Evolutionary conservation across 108 stramenopile species (phyloP), one percentile per base, ranked within the genome.

Genomic region (Schizochytrium sp.): DNA sequence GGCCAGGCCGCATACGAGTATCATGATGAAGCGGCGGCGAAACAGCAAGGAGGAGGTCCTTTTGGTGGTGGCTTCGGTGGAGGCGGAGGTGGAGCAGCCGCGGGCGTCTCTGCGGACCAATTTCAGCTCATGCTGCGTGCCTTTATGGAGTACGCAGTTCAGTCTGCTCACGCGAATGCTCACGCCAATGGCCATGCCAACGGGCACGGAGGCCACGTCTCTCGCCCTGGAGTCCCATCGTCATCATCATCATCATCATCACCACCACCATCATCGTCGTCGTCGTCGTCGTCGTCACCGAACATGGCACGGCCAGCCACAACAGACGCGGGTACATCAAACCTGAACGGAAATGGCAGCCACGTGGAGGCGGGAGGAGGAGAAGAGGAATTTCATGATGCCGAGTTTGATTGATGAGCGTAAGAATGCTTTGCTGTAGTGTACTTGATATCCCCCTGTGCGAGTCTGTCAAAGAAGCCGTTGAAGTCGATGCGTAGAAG

Each of bases 1-100:
- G 90, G 90, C 16, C 60, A 69, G 34, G 76, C 90, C 5, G 90
- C 90, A 5, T 87, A 87, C 58, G 87, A 88, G 48, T 90, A 90
- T 44, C 87, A 87, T 34, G 88, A 29, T 5, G 88, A 63, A 10
- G 25, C 88, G 16, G 63, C 63, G 8, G 63, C 63, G 25, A 69
- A 69, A 23, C 14, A 69, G 25, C 55, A 57, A 16, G 55, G 55
- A 8, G 55, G 55, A 34, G 34, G 34, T 34, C 34, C 34, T 16
- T 57, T 57, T 57, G 55, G 55, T 4, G 55, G n/a, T n/a, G n/a
- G n/a, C n/a, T n/a, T n/a, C n/a, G n/a, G n/a, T n/a, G n/a, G n/a
- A n/a, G n/a, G 55, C 0, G 55, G 55, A 57, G 16, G 16, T 57
- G 55, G 55, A 57, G 34, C 34, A 34, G 34, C 34, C 1, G 34